phyloP scores from a whole-genome alignment of 257 asterid species.

The Gardenia jasminoides region DNA sequence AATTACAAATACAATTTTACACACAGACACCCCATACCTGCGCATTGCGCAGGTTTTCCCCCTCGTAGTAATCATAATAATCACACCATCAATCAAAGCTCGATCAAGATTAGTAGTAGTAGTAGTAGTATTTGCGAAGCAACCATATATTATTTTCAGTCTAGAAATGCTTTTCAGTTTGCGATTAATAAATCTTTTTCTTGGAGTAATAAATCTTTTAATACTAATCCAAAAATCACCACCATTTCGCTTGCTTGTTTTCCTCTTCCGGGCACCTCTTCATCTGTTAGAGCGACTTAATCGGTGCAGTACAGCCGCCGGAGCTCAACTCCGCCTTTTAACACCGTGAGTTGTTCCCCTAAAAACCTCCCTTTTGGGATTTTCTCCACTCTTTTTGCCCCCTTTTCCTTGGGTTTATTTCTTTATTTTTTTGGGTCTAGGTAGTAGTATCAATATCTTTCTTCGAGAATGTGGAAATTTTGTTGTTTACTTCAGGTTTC shows the following conservation, averaged over 20 bases:
- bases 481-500: constrained; percentile 2
- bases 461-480: background rate
- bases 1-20: no score
- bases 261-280: constrained; percentile 3
- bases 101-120: no score
- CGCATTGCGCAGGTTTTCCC: no score
- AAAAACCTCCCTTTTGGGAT: background rate
- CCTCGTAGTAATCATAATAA: no score
- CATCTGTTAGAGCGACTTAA: background rate
- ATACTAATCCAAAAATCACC: no score
- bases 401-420: background rate
- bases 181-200: no score
- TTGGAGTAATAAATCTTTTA: no score
- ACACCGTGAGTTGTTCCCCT: background rate
- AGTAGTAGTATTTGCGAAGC: no score
- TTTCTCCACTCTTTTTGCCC: background rate
- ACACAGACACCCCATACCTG: no score
- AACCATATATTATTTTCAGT: no score
- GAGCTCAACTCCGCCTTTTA: constrained; percentile 8
- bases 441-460: background rate
- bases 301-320: background rate
- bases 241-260: background rate
- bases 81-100: no score
- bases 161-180: no score
- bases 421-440: background rate